Base-by-base conservation (phyloP, 148 eudicot genomes). In the Cornus florida region DNA sequence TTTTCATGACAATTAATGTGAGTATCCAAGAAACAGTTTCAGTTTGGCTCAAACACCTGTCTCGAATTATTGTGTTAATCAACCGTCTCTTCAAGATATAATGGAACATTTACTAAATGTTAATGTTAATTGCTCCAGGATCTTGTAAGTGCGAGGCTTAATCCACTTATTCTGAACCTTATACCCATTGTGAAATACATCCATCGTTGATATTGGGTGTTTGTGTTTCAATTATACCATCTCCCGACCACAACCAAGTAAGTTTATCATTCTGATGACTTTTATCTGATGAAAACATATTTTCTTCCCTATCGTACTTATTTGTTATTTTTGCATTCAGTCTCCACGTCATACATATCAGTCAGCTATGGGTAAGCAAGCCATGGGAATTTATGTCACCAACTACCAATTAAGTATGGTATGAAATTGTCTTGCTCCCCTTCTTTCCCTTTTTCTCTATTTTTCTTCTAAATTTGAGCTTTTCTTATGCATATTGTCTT, bases 301-400 rank as follows among this genome's bases (percentile, higher is more conserved):
- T 23, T 11, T 41, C 5, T 70, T 31, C 31, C 2, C 79, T 60
- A 35, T 67, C 67, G 69, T 67, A 23, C 81, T 87, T 24, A 86
- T 69, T 75, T 84, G 33, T 33, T 71, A 72, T 80, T 23, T 65
- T 60, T 81, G 59, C 76, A 8, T 14, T 33, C 84, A 96, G 99
- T 96, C 99, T 62, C 99, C 99, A 70, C 99, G 98, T 91, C 93
- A 96, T 83, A 96, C 99, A 1, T 96, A 96, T 82, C 99, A 96
- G 87, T 96, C 99, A 53, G 99, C 99, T 85, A 96, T 96, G 99
- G 99, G 99, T 69, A 96, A 96, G 86, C 99, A 96, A 85, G 99
- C 99, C 24, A 96, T 96, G 99, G 99, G 99, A 5, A 96, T 96
- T 20, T 96, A 96, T 78, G 98, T 96, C 85, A 96, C 99, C 66